Percentiles rank a stretch among this genome's conserved stretches.
Conservation (phyloP, 257 asterid species). For the Paraleonurus japonicus region DNA sequence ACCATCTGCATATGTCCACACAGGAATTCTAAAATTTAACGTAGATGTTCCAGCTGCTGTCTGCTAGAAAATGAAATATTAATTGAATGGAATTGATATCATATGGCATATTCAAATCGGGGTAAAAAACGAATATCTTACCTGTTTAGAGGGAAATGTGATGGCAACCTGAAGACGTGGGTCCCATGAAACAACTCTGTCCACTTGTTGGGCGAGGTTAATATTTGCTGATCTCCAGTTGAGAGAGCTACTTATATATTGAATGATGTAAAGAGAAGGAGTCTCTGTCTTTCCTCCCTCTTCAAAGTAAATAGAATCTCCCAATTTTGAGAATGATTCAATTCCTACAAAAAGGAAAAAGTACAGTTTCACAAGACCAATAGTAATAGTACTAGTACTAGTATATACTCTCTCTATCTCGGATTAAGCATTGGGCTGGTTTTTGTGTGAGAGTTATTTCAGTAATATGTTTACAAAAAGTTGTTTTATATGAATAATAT, state of each 20-base stretch:
- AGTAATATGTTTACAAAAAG: no score
- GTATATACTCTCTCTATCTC: no score
- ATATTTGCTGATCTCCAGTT: constrained; percentile 59
- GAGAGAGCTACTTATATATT: constrained; percentile 73
- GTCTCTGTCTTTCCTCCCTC: constrained; percentile 42
- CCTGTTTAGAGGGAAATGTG: constrained; percentile 43
- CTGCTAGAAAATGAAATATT: constrained; percentile 31
- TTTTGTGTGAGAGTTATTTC: no score
- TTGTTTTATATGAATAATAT: no score
- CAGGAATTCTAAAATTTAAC: constrained; percentile 62
- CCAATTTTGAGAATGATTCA: constrained; percentile 89
- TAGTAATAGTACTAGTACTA: neutral
- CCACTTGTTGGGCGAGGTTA: constrained; percentile 45
- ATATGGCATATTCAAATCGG: no score
- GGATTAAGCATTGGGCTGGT: no score
- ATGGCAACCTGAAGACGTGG: constrained; percentile 50
- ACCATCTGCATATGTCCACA: constrained; percentile 54
- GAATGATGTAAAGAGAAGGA: constrained; percentile 69
- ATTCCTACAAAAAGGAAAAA: constrained; percentile 38
- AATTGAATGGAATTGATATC: neutral
- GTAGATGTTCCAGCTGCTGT: constrained; percentile 37
- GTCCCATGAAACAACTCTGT: constrained; percentile 65
- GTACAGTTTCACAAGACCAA: no score
- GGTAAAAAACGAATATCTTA: neutral
- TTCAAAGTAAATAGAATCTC: constrained; percentile 92